A percentile compares a stretch with the other conserved stretches of the same genome.
Conservation (phyloP, 208 protist species). For the Leishmania tarentolae region DNA sequence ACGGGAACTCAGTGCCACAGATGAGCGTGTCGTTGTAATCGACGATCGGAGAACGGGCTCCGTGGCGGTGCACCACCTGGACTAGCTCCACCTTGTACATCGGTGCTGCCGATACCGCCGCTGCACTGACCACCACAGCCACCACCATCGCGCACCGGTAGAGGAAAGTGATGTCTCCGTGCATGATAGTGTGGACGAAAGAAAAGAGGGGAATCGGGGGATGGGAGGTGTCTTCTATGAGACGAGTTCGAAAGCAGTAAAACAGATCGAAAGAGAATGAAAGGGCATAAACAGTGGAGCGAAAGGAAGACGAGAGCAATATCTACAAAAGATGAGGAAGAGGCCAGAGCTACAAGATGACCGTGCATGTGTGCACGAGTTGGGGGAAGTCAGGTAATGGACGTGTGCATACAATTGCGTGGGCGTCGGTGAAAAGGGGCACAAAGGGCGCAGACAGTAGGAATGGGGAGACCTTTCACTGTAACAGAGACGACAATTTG, state of each 20-base stretch:
- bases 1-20: slow-evolving; percentile 47
- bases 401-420: neutral
- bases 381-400: neutral
- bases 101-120: slow-evolving; percentile 16
- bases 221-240: neutral
- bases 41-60: slow-evolving; percentile 39
- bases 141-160: slow-evolving; percentile 47
- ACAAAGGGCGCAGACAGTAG: neutral
- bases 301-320: neutral
- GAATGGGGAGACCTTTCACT: too few relatives aligned
- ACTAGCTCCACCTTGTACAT: slow-evolving; percentile 40
- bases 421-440: too few relatives aligned
- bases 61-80: slow-evolving; percentile 68
- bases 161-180: neutral
- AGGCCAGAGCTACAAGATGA: neutral
- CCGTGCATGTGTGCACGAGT: neutral
- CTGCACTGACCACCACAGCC: slow-evolving; percentile 10
- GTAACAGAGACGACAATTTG: neutral
- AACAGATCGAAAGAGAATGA: neutral
- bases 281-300: neutral
- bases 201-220: neutral
- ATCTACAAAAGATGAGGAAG: slow-evolving; percentile 7
- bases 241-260: neutral
- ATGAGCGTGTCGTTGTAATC: slow-evolving; percentile 42
- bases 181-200: slow-evolving; percentile 1